Base-by-base conservation (phyloP, 1,139 yeast species). In the Blastobotrys apis region DNA sequence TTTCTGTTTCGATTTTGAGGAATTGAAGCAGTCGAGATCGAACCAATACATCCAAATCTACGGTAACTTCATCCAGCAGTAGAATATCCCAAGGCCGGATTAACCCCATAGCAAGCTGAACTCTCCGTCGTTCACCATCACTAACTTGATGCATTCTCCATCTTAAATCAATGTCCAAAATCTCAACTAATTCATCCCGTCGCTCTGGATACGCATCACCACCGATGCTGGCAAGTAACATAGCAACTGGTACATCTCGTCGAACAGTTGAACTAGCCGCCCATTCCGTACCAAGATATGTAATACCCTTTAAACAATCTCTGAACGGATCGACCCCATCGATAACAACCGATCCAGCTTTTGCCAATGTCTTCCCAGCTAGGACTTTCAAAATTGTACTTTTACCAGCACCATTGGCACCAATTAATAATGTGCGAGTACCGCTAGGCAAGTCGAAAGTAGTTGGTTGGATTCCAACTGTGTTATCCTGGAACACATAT, bases 361-460 rank as follows among this genome's bases (percentile, higher is more conserved):
- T 79, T 50, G 94, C 83, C 49, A 92, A 72, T 2, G 94, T 87
- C 59, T 90, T 92, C 6, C 98, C 98, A 1, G 97, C 95, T 26
- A 92, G 69, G 12, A 92, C 75, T 58, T 81, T 78, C 51, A 92
- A 71, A 38, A 92, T 65, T 0, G 98, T 92, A 1, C 96, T 85
- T 63, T 92, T 92, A 4, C 98, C 98, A 1, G 98, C 97, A 19
- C 98, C 98, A 59, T 92, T 92, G 23, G 97, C 95, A 0, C 98
- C 98, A 32, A 92, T 73, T 10, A 92, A 65, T 38, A 92, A 69
- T 17, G 90, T 79, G 48, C 95, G 75, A 1, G 92, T 76, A 5
- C 84, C 81, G 74, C 84, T 78, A 1, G 81, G 80, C 16, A 92
- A 71, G 12, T 68, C 56, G 37, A 92, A 60, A 29, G 72, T 68